Evolutionary conservation across 768 basidiomycete species (phyloP), one percentile per base, ranked within the genome.

Genomic region (Megacollybia marginata): DNA sequence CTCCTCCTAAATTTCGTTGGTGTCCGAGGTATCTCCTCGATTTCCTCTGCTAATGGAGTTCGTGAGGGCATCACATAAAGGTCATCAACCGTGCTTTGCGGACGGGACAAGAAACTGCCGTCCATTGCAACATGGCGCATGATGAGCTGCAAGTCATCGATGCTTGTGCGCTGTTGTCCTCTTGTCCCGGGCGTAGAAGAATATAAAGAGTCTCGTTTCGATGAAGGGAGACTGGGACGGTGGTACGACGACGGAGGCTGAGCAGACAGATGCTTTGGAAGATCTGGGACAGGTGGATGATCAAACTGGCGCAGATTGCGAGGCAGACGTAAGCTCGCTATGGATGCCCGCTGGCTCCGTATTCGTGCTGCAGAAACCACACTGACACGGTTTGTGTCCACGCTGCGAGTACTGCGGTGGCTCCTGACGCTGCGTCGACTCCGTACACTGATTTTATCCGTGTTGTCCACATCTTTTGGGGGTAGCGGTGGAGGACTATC

Each of bases 261-360:
- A 23, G 44, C 4, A 28, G 15, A 13, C n/a, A 13, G 23, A 9
- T 16, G 11, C 9, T 11, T n/a, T 16, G 44, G 44, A 13, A 44
- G 13, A 16, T 44, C 44, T 44, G 44, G 44, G n/a, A 44, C 15
- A 44, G 44, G 44, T 5, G 44, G 44, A 13, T 13, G 5, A 16
- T n/a, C 23, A 31, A 15, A 13, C n/a, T n/a, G n/a, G 23, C 44
- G 44, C 5, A 44, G 23, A 5, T 13, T 28, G 15, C 44, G 15
- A 13, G 44, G n/a, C 1, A 59, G 10, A n/a, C 43, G 16, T 52
- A 23, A 9, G 36, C 55, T 54, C 18, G 79, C 75, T 55, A 82
- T 79, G 5, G 85, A 86, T 8, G 78, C 71, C 1, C 83, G 72
- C 40, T 72, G 69, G 60, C 83, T 85, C 36, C 86, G 75, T 51